These are phyloP conservation scores for Acacia melanoxylon DNA, from an alignment of 306 rosid species.

Conservation along the genomic window DNA sequence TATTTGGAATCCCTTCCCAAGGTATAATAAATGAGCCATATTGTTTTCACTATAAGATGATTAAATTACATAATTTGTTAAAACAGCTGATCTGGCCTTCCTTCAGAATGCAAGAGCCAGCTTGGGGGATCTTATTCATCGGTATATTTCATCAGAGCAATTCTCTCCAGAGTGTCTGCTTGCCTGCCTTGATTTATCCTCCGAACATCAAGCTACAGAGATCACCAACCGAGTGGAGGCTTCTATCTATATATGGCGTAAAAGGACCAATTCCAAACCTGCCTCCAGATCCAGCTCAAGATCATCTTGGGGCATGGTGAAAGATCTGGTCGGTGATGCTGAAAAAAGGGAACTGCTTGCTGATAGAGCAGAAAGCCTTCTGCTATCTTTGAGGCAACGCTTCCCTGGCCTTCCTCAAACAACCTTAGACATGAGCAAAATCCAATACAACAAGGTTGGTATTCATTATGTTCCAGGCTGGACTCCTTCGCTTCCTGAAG, in stretches of 20 bases:
- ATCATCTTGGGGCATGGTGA: slow-evolving; percentile 97
- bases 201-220: slow-evolving; percentile 96
- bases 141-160: slow-evolving; percentile 88
- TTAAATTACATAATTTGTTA: background rate
- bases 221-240: slow-evolving; percentile 88
- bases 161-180: slow-evolving; percentile 90
- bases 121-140: slow-evolving; percentile 87
- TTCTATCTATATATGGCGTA: slow-evolving; percentile 74
- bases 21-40: slow-evolving; percentile 43
- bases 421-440: slow-evolving; percentile 87
- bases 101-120: slow-evolving; percentile 84
- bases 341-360: slow-evolving; percentile 89
- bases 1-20: slow-evolving; percentile 88
- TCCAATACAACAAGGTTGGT: slow-evolving; percentile 88
- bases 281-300: slow-evolving; percentile 63
- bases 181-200: slow-evolving; percentile 85
- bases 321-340: slow-evolving; percentile 82
- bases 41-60: background rate
- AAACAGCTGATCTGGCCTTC: slow-evolving; percentile 25
- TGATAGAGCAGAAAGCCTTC: slow-evolving; percentile 88
- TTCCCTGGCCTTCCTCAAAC: slow-evolving; percentile 98
- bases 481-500: background rate
- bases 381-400: slow-evolving; percentile 83
- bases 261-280: slow-evolving; percentile 62
- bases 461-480: background rate